Base-by-base conservation (phyloP, 768 basidiomycete genomes). In the Tephrocybe sp. region DNA sequence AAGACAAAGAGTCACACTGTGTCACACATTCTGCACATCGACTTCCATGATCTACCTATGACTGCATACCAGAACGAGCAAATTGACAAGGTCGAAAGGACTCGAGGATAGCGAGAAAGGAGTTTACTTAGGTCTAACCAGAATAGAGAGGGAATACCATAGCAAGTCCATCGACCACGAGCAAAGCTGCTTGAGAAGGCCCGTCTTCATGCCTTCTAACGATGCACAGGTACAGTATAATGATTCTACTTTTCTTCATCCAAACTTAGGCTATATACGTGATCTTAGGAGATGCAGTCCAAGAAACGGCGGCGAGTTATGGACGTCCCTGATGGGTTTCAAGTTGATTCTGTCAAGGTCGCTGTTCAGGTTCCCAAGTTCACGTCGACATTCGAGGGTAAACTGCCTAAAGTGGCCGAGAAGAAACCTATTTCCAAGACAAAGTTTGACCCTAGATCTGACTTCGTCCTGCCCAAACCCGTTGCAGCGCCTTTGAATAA, bases 271-370 rank as follows among this genome's bases (percentile, higher is more conserved):
- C 2, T 32, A 11, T 6, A 37, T 28, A 34, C n/a, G n/a, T n/a
- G n/a, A n/a, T 32, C 15, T 4, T 45, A 62, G 56, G 55, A 53
- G 20, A 44, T 37, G 18, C 55, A 53, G 10, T 39, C 54, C 11
- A 53, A 43, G 36, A 63, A 63, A 48, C 57, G 59, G 24, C 54
- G 52, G 34, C 53, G 55, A 45, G 45, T 60, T 20, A 53, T 61
- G 51, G 43, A 45, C 34, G 42, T 12, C 23, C 55, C 62, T 32
- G 57, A 60, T 34, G 62, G 62, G 0, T 63, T 63, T 40, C 37
- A 48, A 34, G 50, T 41, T 33, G 33, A 33, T 18, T 3, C 26
- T 28, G 6, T 40, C 5, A 59, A 59, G 23, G 18, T 46, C 18
- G 37, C 45, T 24, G 46, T 58, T 32, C 53, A 49, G 14, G 50